Conservation (phyloP, 2,329 filamentous ascomycete species). For the Sporothrix sp. region DNA sequence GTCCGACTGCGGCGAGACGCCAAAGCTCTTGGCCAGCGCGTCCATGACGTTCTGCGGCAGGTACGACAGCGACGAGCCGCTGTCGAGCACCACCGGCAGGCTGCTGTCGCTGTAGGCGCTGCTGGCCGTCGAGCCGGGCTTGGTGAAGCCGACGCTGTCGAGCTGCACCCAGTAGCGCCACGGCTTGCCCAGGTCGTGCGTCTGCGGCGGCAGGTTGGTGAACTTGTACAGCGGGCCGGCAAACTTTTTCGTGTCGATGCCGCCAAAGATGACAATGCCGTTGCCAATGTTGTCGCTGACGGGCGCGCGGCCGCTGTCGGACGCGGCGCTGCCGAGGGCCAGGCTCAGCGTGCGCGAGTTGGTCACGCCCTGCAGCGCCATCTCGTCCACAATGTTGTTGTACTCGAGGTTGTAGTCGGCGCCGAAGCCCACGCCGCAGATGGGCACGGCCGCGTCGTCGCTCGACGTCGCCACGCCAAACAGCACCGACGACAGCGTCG, state of each 20-base stretch:
- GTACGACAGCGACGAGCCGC: constrained; percentile 57
- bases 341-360: constrained; percentile 25
- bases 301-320: constrained; percentile 13
- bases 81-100: constrained; percentile 48
- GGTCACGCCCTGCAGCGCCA: constrained; percentile 39
- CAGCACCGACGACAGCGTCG: constrained; percentile 39
- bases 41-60: constrained; percentile 48
- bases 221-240: constrained; percentile 26
- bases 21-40: constrained; percentile 34
- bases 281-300: constrained; percentile 14
- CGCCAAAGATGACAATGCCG: constrained; percentile 33
- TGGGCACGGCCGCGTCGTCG: constrained; percentile 37
- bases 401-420: constrained; percentile 29
- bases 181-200: constrained; percentile 15
- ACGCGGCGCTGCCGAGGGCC: constrained; percentile 22
- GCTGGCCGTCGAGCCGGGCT: constrained; percentile 21
- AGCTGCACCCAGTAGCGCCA: constrained; percentile 34
- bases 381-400: constrained; percentile 37
- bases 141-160: constrained; percentile 28
- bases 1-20: constrained; percentile 26
- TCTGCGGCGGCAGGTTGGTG: constrained; percentile 23
- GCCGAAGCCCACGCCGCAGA: constrained; percentile 63
- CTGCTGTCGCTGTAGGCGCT: constrained; percentile 24
- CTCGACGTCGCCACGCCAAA: constrained; percentile 48
- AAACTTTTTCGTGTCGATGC: constrained; percentile 38